phyloP scores from a whole-genome alignment of 164 flowering plant species.

The Aristolochia fimbriata region DNA sequence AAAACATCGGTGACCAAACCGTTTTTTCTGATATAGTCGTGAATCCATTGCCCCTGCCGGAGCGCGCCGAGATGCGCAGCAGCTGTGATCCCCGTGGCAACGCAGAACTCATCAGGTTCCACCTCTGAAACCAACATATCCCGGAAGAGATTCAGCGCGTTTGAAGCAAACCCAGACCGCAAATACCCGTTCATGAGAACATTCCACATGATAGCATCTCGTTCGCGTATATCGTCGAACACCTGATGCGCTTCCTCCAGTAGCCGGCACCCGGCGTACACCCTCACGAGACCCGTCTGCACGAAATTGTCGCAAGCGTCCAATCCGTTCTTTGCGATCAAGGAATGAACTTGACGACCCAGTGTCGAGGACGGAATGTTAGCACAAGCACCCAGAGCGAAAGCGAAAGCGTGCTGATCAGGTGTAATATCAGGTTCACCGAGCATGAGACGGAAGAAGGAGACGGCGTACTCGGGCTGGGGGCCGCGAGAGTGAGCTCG shows the following conservation, averaged over 20 bases:
- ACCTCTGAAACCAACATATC: slow-evolving; percentile 19
- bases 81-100: slow-evolving; percentile 25
- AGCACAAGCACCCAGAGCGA: slow-evolving; percentile 28
- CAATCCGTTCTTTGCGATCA: slow-evolving; percentile 23
- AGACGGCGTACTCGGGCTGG: slow-evolving; percentile 18
- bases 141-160: slow-evolving; percentile 21
- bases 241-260: slow-evolving; percentile 17
- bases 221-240: slow-evolving; percentile 26
- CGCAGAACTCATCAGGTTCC: slow-evolving; percentile 24
- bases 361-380: slow-evolving; percentile 6
- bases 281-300: slow-evolving; percentile 26
- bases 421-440: slow-evolving; percentile 6
- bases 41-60: slow-evolving; percentile 31
- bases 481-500: slow-evolving; percentile 25
- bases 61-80: slow-evolving; percentile 36
- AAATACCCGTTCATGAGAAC: slow-evolving; percentile 28
- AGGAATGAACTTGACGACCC: slow-evolving; percentile 24
- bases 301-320: slow-evolving; percentile 15
- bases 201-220: slow-evolving; percentile 28
- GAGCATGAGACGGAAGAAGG: slow-evolving; percentile 26
- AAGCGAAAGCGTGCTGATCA: slow-evolving; percentile 27
- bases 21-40: slow-evolving; percentile 19
- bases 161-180: slow-evolving; percentile 8
- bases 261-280: slow-evolving; percentile 16
- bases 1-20: slow-evolving; percentile 14